phyloP scores from a whole-genome alignment of 1,284 basidiomycete species.

The Termitomyces sp. region DNA sequence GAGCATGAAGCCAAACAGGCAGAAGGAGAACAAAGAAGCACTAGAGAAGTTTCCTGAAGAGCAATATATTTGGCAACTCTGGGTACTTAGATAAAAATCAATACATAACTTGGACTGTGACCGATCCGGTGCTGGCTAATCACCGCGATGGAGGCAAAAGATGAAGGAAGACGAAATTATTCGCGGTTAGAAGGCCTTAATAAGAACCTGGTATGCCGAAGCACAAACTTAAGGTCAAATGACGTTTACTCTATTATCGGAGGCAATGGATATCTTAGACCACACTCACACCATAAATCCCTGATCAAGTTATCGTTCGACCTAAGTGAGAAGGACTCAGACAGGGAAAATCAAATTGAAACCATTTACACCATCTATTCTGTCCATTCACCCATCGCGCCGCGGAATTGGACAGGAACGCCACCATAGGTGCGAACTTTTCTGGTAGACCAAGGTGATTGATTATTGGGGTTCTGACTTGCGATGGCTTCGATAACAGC shows the following conservation, averaged over 20 bases:
- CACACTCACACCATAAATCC: not conserved
- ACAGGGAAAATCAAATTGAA: not conserved
- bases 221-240: not conserved
- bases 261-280: not conserved
- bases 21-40: not conserved
- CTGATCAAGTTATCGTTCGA: not conserved
- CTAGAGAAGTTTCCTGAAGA: not conserved
- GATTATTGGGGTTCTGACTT: conserved; percentile 39
- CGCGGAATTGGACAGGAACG: conserved; percentile 47
- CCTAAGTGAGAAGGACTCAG: not conserved
- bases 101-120: not conserved
- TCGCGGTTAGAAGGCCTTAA: not conserved
- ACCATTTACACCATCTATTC: conserved; percentile 46
- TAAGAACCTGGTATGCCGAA: too few species aligned
- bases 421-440: conserved; percentile 48
- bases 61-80: not conserved
- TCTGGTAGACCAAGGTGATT: conserved; percentile 44
- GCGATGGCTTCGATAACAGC: conserved; percentile 41
- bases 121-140: not conserved
- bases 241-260: not conserved
- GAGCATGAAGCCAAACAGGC: not conserved
- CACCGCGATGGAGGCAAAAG: not conserved
- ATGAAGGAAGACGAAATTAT: not conserved
- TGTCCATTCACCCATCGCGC: conserved; percentile 56
- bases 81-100: not conserved